Percentiles rank a stretch among this genome's conserved stretches.
Evolutionary conservation across 2,329 filamentous ascomycete genomes (phyloP).

Genomic region (Colletotrichum sp.): DNA sequence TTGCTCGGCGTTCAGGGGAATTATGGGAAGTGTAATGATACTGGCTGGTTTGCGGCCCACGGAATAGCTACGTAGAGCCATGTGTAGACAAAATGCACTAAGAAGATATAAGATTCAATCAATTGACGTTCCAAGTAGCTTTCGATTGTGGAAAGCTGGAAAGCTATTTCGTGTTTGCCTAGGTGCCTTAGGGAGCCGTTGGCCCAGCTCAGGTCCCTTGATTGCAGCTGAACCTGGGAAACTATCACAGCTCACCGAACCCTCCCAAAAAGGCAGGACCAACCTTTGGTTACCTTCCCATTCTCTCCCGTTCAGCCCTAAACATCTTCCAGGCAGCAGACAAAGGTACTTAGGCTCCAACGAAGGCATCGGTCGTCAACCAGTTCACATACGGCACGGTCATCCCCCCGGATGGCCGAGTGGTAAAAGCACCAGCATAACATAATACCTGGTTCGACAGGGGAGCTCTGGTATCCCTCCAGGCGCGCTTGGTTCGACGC

Average conservation of each 20-base stretch:
- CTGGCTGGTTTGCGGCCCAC: neutral
- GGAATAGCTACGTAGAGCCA: neutral
- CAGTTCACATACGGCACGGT: neutral
- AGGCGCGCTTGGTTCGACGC: neutral
- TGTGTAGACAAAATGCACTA: neutral
- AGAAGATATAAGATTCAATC: neutral
- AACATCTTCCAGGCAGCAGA: neutral
- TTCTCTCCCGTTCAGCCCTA: rapidly evolving
- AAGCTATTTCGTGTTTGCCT: neutral
- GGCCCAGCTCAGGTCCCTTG: neutral
- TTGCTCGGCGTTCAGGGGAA: slow-evolving; percentile 1
- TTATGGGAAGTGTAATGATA: neutral
- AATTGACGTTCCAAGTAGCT: neutral
- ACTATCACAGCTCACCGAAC: neutral
- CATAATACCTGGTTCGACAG: neutral
- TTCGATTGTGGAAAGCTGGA: neutral
- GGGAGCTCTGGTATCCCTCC: neutral
- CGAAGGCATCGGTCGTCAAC: rapidly evolving
- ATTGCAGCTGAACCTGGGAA: neutral
- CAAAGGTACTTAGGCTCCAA: neutral
- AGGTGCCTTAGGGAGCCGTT: neutral
- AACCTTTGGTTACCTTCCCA: neutral
- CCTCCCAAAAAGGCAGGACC: neutral
- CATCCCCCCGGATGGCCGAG: neutral
- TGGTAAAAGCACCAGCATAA: neutral